Conservation (phyloP, 2,329 filamentous ascomycete genomes). For the Volutella citrinella region DNA sequence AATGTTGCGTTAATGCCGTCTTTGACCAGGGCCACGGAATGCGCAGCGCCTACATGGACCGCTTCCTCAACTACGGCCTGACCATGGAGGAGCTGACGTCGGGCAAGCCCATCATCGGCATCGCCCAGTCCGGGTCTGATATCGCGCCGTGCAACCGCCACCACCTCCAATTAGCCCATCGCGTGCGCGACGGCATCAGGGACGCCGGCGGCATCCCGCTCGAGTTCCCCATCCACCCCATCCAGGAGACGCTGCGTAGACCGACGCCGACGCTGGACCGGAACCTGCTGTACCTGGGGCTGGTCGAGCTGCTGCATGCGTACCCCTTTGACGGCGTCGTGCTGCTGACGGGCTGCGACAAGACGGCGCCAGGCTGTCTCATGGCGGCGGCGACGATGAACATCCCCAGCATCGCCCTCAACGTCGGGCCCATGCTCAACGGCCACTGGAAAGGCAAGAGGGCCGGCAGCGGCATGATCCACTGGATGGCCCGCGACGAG, state of each 20-base stretch:
- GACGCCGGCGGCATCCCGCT: slow-evolving; percentile 47
- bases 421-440: slow-evolving; percentile 52
- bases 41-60: slow-evolving; percentile 45
- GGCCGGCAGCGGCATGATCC: slow-evolving; percentile 43
- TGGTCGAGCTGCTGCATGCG: slow-evolving; percentile 46
- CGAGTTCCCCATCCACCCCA: slow-evolving; percentile 51
- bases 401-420: slow-evolving; percentile 48
- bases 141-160: slow-evolving; percentile 49
- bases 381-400: slow-evolving; percentile 53
- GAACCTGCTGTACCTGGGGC: slow-evolving; percentile 44
- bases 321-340: slow-evolving; percentile 51
- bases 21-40: slow-evolving; percentile 9
- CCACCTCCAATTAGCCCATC: slow-evolving; percentile 46
- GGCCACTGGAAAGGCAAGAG: slow-evolving; percentile 39
- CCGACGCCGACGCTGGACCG: slow-evolving; percentile 48
- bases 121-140: slow-evolving; percentile 50
- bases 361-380: slow-evolving; percentile 48
- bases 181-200: slow-evolving; percentile 48
- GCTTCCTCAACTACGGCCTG: slow-evolving; percentile 48
- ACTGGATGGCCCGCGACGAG: slow-evolving; percentile 48
- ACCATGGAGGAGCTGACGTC: slow-evolving; percentile 47
- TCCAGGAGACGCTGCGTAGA: slow-evolving; percentile 45
- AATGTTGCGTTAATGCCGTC: too few species aligned
- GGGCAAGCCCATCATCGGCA: slow-evolving; percentile 49
- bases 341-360: slow-evolving; percentile 49